Conservation (phyloP, 2,329 filamentous ascomycete species). For the Sodiomyces alkalinus region DNA sequence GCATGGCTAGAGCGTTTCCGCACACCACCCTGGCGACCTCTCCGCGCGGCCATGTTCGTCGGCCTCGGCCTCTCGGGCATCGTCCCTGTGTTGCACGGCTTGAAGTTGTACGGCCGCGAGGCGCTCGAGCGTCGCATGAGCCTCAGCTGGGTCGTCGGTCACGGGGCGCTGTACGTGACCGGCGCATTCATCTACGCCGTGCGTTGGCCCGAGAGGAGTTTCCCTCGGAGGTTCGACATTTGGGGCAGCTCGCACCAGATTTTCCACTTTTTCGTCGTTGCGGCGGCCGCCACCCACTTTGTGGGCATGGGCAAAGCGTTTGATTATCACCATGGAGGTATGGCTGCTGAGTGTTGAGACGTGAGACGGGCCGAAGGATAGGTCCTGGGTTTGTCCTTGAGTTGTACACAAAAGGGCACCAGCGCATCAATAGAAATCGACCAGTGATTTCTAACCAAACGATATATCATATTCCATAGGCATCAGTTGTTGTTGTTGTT, state of each 20-base stretch:
- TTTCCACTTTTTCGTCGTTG: constrained; percentile 78
- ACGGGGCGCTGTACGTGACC: constrained; percentile 72
- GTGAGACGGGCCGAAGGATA: too few species aligned
- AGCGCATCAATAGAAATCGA: too few species aligned
- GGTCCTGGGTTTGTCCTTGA: too few species aligned
- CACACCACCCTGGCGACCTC: constrained; percentile 68
- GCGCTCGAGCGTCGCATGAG: constrained; percentile 61
- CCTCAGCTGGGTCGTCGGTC: constrained; percentile 62
- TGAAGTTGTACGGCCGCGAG: constrained; percentile 49
- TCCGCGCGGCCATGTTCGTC: constrained; percentile 81
- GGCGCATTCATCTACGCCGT: constrained; percentile 78
- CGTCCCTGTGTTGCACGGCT: constrained; percentile 67
- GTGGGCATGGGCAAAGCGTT: constrained; percentile 72
- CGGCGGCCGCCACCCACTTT: constrained; percentile 70
- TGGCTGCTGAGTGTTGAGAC: too few species aligned
- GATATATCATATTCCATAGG: too few species aligned
- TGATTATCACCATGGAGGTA: constrained; percentile 66
- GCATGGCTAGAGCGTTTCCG: constrained; percentile 74
- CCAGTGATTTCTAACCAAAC: too few species aligned
- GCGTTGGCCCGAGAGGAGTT: constrained; percentile 68
- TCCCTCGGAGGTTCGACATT: constrained; percentile 72
- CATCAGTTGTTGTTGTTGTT: too few species aligned
- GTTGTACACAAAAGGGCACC: too few species aligned
- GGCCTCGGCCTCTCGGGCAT: constrained; percentile 72
- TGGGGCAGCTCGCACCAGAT: constrained; percentile 92